These are phyloP conservation scores for Suillus luteus DNA, from an alignment of 768 basidiomycete genomes.

Conservation along the genomic window DNA sequence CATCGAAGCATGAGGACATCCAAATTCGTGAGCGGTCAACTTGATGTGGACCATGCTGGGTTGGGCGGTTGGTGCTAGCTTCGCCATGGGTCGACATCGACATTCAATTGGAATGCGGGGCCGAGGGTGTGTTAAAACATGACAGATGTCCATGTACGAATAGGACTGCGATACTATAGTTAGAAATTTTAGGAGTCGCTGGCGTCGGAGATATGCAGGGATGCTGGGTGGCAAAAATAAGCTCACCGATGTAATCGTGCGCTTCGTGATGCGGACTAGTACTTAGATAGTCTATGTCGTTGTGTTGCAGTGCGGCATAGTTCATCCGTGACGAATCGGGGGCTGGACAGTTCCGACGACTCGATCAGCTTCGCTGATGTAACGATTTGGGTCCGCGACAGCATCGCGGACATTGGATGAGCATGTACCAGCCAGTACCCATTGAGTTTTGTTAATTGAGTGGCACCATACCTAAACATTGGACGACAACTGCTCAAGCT, in stretches of 20 bases:
- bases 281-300: not conserved
- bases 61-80: too few relatives aligned
- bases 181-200: not conserved
- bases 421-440: not conserved
- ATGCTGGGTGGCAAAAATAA: not conserved
- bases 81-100: too few relatives aligned
- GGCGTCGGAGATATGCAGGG: not conserved
- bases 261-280: not conserved
- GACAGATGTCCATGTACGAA: not conserved
- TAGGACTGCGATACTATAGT: not conserved
- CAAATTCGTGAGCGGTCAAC: too few relatives aligned
- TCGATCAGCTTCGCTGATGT: not conserved
- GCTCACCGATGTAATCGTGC: not conserved
- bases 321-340: not conserved
- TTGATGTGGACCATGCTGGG: too few relatives aligned
- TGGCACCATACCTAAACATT: not conserved
- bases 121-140: too few relatives aligned
- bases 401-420: not conserved
- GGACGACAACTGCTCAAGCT: not conserved
- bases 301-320: not conserved
- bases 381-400: not conserved
- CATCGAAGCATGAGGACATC: too few relatives aligned
- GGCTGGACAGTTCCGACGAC: not conserved
- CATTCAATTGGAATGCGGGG: too few relatives aligned
- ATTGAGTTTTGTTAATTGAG: not conserved